phyloP scores from a whole-genome alignment of 1,284 basidiomycete species.

The Amylostereum chailletii region DNA sequence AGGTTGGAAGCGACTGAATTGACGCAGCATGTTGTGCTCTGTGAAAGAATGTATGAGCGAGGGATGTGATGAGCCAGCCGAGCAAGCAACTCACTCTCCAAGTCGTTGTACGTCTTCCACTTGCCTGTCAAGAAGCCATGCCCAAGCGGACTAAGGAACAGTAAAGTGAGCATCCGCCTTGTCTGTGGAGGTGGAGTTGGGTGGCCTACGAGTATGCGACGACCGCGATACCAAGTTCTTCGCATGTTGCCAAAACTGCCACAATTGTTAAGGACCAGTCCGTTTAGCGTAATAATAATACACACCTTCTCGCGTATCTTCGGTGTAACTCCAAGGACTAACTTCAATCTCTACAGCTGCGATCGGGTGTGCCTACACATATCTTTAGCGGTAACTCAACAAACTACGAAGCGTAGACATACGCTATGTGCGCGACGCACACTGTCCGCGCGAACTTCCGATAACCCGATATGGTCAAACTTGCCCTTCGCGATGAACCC shows the following conservation, averaged over 20 bases:
- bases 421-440: slow-evolving; percentile 26
- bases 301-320: slow-evolving; percentile 32
- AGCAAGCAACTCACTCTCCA: too few species aligned
- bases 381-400: too few species aligned
- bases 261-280: too few species aligned
- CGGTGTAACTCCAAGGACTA: slow-evolving; percentile 38
- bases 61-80: too few species aligned
- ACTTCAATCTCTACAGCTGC: slow-evolving; percentile 43
- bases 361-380: slow-evolving; percentile 20
- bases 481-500: slow-evolving; percentile 21
- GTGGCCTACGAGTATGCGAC: slow-evolving; percentile 35
- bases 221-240: slow-evolving; percentile 39
- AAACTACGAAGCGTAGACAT: too few species aligned
- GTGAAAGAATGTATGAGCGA: neutral
- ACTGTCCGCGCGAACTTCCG: slow-evolving; percentile 29
- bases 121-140: slow-evolving; percentile 45
- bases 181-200: too few species aligned
- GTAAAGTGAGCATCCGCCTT: too few species aligned
- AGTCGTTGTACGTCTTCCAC: neutral
- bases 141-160: slow-evolving; percentile 30
- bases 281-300: neutral
- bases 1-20: slow-evolving; percentile 25
- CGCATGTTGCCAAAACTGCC: slow-evolving; percentile 24
- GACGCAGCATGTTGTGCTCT: slow-evolving; percentile 27
- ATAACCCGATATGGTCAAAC: slow-evolving; percentile 28